Conservation (phyloP, 2,329 filamentous ascomycete genomes). For the Aspergillus calidoustus region DNA sequence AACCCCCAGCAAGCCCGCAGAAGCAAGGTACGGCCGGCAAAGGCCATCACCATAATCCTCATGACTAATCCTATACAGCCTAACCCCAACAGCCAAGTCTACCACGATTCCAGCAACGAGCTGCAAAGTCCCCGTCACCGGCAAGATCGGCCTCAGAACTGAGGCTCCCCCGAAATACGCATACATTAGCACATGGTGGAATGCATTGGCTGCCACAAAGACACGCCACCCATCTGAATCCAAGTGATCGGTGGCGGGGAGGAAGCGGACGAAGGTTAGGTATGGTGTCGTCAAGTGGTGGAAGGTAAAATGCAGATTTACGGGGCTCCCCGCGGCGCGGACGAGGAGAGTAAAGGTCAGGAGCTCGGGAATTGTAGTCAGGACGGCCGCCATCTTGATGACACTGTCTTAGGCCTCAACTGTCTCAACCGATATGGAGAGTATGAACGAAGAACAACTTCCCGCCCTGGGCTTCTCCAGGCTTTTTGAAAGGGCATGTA, state of each 20-base stretch:
- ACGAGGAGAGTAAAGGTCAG: neutral
- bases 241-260: neutral
- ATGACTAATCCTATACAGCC: neutral
- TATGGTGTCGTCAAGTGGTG: slow-evolving; percentile 6
- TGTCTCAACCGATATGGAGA: no score
- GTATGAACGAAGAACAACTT: no score
- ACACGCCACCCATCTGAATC: neutral
- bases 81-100: neutral
- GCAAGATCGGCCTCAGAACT: neutral
- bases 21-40: neutral
- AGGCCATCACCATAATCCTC: neutral
- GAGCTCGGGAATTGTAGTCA: slow-evolving; percentile 1
- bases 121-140: neutral
- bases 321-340: neutral
- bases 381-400: neutral
- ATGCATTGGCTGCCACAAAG: neutral
- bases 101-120: neutral
- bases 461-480: no score
- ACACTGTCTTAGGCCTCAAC: no score
- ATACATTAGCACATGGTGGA: slow-evolving; percentile 7
- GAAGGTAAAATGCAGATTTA: neutral
- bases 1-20: neutral
- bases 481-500: no score
- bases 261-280: neutral
- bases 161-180: neutral